A percentile compares a stretch with the other conserved stretches of the same genome.
These are phyloP conservation scores for Verticillium longisporum DNA, from an alignment of 2,329 filamentous ascomycete species.

Conservation along the genomic window DNA sequence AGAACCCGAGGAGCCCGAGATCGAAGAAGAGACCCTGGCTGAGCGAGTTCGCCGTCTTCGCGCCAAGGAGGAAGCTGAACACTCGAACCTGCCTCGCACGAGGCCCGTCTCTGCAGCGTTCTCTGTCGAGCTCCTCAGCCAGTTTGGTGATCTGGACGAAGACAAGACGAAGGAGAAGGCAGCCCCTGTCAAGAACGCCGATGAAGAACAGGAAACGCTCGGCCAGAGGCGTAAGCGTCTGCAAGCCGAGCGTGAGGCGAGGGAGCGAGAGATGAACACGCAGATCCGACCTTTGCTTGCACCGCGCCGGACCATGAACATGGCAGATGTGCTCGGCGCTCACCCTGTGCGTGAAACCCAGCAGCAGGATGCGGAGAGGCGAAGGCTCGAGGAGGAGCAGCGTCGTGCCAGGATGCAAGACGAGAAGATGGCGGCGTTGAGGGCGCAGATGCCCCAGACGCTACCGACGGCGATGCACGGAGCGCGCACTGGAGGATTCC, in stretches of 20 bases:
- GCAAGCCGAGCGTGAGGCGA: conserved; percentile 62
- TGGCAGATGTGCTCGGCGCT: conserved; percentile 51
- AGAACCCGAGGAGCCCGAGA: conserved; percentile 26
- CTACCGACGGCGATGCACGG: conserved; percentile 17
- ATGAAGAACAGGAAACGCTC: conserved; percentile 66
- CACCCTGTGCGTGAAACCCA: conserved; percentile 34
- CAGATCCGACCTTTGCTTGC: conserved; percentile 3
- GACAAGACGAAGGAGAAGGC: conserved; percentile 26
- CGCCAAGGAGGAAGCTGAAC: conserved; percentile 40
- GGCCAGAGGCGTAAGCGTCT: conserved; percentile 70
- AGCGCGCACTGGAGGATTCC: conserved; percentile 36
- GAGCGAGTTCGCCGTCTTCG: conserved; percentile 60
- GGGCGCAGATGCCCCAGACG: conserved; percentile 41
- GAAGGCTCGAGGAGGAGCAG: conserved; percentile 29
- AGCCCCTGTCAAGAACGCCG: conserved; percentile 18
- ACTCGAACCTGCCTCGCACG: conserved; percentile 40
- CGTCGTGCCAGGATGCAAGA: conserved; percentile 35
- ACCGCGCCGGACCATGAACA: conserved; percentile 17
- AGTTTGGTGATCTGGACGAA: conserved; percentile 48
- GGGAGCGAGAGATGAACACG: conserved; percentile 44
- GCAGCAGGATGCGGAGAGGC: conserved; percentile 28
- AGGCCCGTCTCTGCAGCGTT: conserved; percentile 61
- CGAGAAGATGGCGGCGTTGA: conserved; percentile 39
- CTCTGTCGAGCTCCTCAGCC: conserved; percentile 60
- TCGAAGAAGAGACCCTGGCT: conserved; percentile 60